Conservation (phyloP, 441 rosid genomes). For the Gossypium gossypioides region DNA sequence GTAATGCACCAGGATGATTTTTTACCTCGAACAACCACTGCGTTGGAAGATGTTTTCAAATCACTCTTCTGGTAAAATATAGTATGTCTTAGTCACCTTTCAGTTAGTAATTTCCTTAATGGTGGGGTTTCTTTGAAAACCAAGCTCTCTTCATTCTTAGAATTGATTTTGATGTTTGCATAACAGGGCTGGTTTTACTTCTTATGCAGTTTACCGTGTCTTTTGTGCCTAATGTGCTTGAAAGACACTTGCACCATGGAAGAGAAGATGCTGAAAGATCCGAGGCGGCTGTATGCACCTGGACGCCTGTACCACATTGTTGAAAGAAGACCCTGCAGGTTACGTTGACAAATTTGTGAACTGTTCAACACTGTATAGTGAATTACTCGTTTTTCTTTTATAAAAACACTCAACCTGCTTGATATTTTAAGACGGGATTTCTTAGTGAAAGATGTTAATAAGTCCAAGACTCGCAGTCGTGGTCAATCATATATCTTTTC, state of each 20-base stretch:
- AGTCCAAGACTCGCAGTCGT: not conserved
- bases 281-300: constrained; percentile 77
- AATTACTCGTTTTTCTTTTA: not conserved
- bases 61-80: constrained; percentile 68
- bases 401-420: not conserved
- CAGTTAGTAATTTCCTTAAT: not conserved
- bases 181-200: constrained; percentile 2
- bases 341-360: not conserved
- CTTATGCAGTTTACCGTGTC: constrained; percentile 65
- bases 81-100: constrained; percentile 32
- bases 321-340: constrained; percentile 75
- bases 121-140: not conserved
- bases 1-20: constrained; percentile 67
- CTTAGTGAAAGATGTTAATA: not conserved
- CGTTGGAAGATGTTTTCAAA: constrained; percentile 72
- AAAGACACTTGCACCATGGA: constrained; percentile 79
- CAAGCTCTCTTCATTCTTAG: not conserved
- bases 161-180: not conserved
- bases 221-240: constrained; percentile 71
- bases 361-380: not conserved
- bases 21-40: constrained; percentile 73
- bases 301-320: constrained; percentile 84
- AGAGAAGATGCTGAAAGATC: constrained; percentile 71
- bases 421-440: not conserved
- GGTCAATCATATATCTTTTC: not conserved